phyloP scores from a whole-genome alignment of 768 basidiomycete species.

The Glaciozyma martinii region DNA sequence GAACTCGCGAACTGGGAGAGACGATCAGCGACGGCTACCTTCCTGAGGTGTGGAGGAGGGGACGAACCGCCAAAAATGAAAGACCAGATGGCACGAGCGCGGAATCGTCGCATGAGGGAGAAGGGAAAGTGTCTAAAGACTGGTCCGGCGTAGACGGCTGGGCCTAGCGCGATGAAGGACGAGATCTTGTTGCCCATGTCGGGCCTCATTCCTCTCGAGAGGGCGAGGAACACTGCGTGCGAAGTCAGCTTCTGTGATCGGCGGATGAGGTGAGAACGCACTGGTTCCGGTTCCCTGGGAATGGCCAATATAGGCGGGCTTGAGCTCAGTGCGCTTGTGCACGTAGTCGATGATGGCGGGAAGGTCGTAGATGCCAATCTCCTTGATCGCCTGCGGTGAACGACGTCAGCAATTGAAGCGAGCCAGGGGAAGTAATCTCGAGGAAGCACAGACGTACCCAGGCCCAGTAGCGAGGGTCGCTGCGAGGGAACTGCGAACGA shows the following conservation, averaged over 20 bases:
- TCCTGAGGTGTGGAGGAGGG: not conserved
- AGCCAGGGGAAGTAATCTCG: too few relatives aligned
- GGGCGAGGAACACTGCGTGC: slow-evolving; percentile 43
- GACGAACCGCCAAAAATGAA: slow-evolving; percentile 40
- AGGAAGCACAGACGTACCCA: slow-evolving; percentile 5
- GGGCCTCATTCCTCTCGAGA: slow-evolving; percentile 45
- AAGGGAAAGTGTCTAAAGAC: slow-evolving; percentile 45
- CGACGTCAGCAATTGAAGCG: not conserved
- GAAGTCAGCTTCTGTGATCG: not conserved
- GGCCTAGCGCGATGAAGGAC: slow-evolving; percentile 45
- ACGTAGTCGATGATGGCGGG: slow-evolving; percentile 45
- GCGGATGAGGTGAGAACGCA: not conserved
- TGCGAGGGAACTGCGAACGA: not conserved
- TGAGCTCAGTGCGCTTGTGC: slow-evolving; percentile 39
- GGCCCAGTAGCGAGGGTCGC: slow-evolving; percentile 24
- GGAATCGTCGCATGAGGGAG: slow-evolving; percentile 40
- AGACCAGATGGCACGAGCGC: slow-evolving; percentile 42
- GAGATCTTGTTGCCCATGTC: slow-evolving; percentile 44
- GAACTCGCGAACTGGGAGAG: slow-evolving; percentile 16
- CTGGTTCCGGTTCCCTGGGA: slow-evolving; percentile 40
- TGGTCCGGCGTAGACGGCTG: slow-evolving; percentile 47
- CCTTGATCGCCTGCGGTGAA: slow-evolving; percentile 35
- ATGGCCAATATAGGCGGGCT: slow-evolving; percentile 46
- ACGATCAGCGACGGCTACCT: not conserved
- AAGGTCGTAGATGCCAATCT: slow-evolving; percentile 45